These are phyloP conservation scores for Aurantiochytrium sp. DNA, from an alignment of 108 stramenopile species.

Conservation along the genomic window DNA sequence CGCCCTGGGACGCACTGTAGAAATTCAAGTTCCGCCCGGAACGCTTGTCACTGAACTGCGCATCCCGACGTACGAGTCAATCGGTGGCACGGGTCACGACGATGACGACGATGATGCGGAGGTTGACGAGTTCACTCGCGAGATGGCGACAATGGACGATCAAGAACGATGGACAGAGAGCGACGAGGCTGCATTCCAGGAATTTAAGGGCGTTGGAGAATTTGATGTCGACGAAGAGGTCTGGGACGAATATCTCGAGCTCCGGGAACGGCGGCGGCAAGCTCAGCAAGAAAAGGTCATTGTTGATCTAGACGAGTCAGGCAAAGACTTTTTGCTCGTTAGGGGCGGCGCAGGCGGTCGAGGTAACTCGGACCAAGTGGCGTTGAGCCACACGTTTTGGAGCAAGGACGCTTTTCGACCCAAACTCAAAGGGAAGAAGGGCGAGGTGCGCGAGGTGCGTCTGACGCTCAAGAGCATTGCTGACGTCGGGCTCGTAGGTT, in stretches of 20 bases:
- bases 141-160: background rate
- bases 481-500: slow-evolving; percentile 95
- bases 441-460: slow-evolving; percentile 48
- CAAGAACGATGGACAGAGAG: background rate
- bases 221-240: background rate
- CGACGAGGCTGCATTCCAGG: background rate
- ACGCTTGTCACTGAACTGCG: slow-evolving; percentile 1
- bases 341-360: background rate
- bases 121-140: background rate
- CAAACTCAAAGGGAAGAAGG: background rate
- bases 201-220: background rate
- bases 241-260: background rate
- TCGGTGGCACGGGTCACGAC: background rate
- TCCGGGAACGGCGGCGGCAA: background rate
- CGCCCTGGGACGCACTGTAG: background rate
- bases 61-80: background rate
- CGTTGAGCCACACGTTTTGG: background rate
- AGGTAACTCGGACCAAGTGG: background rate
- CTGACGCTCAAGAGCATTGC: slow-evolving; percentile 90
- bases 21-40: background rate
- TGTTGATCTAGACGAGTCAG: background rate
- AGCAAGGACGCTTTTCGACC: background rate
- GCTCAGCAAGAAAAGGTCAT: background rate
- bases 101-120: background rate
- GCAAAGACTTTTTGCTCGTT: background rate